Percentiles rank a stretch among this genome's conserved stretches.
Conservation (phyloP, 768 basidiomycete species). For the Calvatia gigantea region DNA sequence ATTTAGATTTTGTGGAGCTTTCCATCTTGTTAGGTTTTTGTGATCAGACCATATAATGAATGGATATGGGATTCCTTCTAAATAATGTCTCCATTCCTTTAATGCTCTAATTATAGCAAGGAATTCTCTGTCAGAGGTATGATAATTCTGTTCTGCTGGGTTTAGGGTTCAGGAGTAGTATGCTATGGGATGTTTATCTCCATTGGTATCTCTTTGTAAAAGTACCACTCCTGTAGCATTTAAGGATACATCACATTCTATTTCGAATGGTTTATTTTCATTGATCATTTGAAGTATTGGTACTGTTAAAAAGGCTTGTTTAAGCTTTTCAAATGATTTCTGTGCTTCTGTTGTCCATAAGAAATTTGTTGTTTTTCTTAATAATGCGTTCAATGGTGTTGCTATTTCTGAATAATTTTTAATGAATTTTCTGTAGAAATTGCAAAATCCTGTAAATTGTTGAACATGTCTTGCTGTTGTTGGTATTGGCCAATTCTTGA, state of each 20-base stretch:
- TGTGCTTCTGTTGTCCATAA: conserved; percentile 22
- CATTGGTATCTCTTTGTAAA: neutral
- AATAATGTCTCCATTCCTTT: neutral
- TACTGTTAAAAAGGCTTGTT: conserved; percentile 16
- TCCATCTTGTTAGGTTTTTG: neutral
- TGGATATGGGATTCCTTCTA: neutral
- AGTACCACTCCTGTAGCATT: neutral
- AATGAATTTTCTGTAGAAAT: conserved; percentile 26
- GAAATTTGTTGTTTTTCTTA: conserved; percentile 19
- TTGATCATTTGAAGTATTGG: neutral
- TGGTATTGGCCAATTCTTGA: conserved; percentile 31
- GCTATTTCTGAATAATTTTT: neutral
- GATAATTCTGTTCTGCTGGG: neutral
- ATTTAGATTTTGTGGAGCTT: conserved; percentile 2
- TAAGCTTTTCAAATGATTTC: conserved; percentile 25
- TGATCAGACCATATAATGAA: neutral
- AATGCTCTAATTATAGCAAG: neutral
- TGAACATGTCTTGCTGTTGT: conserved; percentile 27
- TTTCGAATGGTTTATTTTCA: neutral
- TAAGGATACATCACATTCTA: neutral
- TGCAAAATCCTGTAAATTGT: conserved; percentile 37
- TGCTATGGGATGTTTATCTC: neutral
- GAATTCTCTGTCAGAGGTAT: neutral
- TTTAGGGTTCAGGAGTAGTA: neutral
- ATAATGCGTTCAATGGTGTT: neutral